These are phyloP conservation scores for Canavalia ensiformis DNA, from an alignment of 306 rosid genomes.

Conservation along the genomic window DNA sequence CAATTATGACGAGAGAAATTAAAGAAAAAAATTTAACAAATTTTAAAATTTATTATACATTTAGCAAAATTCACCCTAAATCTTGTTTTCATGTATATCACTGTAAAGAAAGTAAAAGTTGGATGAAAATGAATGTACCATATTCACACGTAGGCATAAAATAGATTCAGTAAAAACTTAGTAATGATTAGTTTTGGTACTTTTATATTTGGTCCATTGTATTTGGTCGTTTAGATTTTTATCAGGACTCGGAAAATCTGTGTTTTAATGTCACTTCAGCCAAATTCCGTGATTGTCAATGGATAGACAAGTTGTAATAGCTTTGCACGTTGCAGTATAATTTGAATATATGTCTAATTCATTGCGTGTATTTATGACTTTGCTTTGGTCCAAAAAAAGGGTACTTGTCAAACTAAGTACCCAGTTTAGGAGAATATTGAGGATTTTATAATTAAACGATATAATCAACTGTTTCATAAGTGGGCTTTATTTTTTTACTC, in stretches of 20 bases:
- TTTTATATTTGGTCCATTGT: neutral
- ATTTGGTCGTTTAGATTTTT: neutral
- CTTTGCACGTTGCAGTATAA: neutral
- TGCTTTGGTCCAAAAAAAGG: neutral
- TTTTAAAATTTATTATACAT: too few species aligned
- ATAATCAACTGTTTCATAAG: neutral
- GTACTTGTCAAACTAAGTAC: neutral
- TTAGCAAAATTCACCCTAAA: too few species aligned
- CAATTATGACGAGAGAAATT: too few species aligned
- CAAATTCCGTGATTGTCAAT: neutral
- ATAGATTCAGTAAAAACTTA: neutral
- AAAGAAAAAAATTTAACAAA: too few species aligned
- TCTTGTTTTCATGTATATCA: neutral
- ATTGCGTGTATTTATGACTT: conserved; percentile 20
- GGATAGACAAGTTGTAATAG: neutral
- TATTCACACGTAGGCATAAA: neutral
- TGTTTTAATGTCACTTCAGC: neutral
- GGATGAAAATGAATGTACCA: neutral
- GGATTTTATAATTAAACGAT: neutral
- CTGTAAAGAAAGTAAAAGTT: too few species aligned
- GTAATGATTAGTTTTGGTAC: neutral
- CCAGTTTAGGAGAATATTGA: neutral
- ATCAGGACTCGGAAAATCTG: neutral
- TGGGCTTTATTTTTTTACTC: neutral
- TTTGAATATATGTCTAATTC: neutral